Evolutionary conservation across 2,329 filamentous ascomycete genomes (phyloP).

Genomic region (Lomentospora prolificans): DNA sequence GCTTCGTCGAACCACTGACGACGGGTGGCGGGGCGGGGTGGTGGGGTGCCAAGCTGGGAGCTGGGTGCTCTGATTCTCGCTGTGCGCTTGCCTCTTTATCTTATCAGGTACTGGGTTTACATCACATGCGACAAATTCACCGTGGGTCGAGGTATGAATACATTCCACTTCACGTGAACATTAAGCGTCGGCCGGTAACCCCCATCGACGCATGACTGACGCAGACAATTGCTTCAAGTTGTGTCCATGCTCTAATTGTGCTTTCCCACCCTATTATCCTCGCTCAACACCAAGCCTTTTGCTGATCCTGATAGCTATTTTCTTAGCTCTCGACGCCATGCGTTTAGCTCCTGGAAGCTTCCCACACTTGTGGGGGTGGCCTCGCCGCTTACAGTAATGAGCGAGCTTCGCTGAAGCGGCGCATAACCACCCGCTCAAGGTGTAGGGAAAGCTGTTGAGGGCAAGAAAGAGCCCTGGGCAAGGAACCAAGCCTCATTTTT

Average conservation of each 20-base stretch:
- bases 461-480: too few relatives aligned
- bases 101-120: neutral
- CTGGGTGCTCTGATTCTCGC: neutral
- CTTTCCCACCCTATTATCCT: too few relatives aligned
- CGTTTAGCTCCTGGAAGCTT: too few relatives aligned
- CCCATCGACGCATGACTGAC: neutral
- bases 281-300: too few relatives aligned
- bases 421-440: too few relatives aligned
- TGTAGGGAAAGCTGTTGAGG: too few relatives aligned
- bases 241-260: neutral
- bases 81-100: neutral
- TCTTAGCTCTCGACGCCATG: too few relatives aligned
- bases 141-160: neutral
- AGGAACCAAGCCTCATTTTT: too few relatives aligned
- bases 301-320: too few relatives aligned
- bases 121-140: neutral
- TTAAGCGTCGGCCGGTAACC: neutral
- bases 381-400: too few relatives aligned
- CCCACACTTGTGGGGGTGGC: too few relatives aligned
- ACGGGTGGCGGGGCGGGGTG: neutral
- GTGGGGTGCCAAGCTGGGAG: neutral
- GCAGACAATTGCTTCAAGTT: neutral
- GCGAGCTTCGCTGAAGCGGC: too few relatives aligned
- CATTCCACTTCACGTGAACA: neutral
- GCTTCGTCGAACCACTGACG: constrained; percentile 1